These are phyloP conservation scores for Suillus alpinus DNA, from an alignment of 768 basidiomycete species.

Conservation along the genomic window DNA sequence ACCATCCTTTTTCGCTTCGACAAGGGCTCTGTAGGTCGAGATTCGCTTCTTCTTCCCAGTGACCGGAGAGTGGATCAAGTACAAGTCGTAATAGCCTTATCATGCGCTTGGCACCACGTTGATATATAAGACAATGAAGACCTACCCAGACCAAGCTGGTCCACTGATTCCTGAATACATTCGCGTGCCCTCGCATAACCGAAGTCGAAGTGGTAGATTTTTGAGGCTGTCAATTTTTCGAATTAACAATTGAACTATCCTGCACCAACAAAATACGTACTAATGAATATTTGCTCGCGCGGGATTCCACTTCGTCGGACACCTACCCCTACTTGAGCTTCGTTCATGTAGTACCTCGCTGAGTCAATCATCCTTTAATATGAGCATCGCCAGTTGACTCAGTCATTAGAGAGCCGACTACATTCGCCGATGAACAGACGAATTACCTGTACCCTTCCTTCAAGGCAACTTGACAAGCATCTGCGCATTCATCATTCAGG, in stretches of 20 bases:
- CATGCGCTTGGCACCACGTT: neutral
- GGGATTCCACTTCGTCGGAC: conserved; percentile 19
- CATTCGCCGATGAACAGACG: neutral
- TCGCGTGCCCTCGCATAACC: conserved; percentile 17
- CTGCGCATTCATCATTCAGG: conserved; percentile 7
- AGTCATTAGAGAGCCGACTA: neutral
- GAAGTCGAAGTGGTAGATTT: conserved; percentile 4
- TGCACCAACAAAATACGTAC: conserved; percentile 12
- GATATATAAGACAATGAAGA: neutral
- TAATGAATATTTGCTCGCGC: conserved; percentile 29
- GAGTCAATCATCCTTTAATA: conserved; percentile 24
- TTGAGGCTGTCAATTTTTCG: conserved; percentile 19
- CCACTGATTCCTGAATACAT: conserved; percentile 21
- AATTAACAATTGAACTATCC: neutral
- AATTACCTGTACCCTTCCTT: conserved; percentile 25
- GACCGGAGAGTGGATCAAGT: conserved; percentile 43
- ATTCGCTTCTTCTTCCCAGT: conserved; percentile 38
- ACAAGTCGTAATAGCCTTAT: conserved; percentile 45
- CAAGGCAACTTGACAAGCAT: conserved; percentile 20
- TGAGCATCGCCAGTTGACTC: neutral
- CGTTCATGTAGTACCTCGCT: conserved; percentile 25
- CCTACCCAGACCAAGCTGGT: conserved; percentile 19
- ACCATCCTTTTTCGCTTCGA: conserved; percentile 33
- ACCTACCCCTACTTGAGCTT: conserved; percentile 24
- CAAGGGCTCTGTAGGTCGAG: conserved; percentile 38